Conservation (phyloP, 192 early-diverging fungal species). For the Phycomyces nitens region DNA sequence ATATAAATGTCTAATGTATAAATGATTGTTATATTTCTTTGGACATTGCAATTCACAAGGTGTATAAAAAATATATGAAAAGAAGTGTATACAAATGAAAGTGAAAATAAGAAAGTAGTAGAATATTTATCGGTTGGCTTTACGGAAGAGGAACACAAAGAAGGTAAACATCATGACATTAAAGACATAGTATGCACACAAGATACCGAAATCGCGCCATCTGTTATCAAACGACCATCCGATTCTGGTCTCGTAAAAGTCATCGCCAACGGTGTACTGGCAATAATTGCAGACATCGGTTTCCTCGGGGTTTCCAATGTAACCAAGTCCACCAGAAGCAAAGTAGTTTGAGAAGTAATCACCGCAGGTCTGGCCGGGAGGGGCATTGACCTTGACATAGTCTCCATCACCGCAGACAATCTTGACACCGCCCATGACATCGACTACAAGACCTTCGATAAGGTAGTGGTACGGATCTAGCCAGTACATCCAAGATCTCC, state of each 20-base stretch:
- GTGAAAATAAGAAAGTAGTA: no score
- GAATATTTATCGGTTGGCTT: constrained; percentile 36
- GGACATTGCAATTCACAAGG: no score
- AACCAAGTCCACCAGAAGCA: constrained; percentile 48
- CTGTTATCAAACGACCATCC: constrained; percentile 54
- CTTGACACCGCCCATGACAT: constrained; percentile 48
- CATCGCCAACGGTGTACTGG: constrained; percentile 38
- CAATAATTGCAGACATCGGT: constrained; percentile 52
- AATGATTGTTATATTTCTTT: no score
- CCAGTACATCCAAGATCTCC: constrained; percentile 65
- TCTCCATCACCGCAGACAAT: constrained; percentile 46
- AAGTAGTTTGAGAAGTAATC: constrained; percentile 48
- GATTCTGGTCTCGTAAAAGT: constrained; percentile 31
- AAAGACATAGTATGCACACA: constrained; percentile 54
- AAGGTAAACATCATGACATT: constrained; percentile 37
- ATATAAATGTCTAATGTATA: no score
- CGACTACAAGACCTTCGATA: constrained; percentile 58
- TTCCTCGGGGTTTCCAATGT: constrained; percentile 49
- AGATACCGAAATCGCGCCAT: constrained; percentile 62
- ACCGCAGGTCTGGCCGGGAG: constrained; percentile 43
- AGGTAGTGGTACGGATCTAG: constrained; percentile 58
- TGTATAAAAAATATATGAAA: no score
- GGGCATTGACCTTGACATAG: constrained; percentile 42
- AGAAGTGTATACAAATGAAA: no score
- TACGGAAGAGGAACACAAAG: constrained; percentile 42